Base-by-base conservation (phyloP, 2,329 filamentous ascomycete species). In the Drechslerella coelobrocha region DNA sequence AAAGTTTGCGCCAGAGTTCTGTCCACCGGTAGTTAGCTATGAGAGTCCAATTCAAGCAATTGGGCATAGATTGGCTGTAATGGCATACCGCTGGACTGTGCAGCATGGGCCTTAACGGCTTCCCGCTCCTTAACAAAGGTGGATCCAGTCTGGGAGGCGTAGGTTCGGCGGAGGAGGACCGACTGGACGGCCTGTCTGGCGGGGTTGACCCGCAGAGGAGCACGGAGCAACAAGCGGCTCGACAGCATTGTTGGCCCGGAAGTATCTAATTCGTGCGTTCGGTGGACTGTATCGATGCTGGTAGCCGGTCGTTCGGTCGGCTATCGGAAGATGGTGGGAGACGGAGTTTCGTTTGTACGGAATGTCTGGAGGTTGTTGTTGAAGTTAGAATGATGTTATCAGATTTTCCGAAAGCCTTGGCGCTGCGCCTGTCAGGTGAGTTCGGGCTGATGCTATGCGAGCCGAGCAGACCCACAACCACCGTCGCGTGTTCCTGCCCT, bases 1-100 rank as follows among this genome's bases (percentile, higher is more conserved):
- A 94, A 77, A 97, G 88, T 85, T 95, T 97, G 81, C 86, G 88
- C 94, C 94, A 99, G 78, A 96, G 87, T 78, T 91, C 93, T 96
- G 29, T 10, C 60, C 74, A 71, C 65, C 68, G 73, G 75, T 75
- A 51, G 55, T 75, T 78, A 59, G 78, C n/a, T 75, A 73, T 43
- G 47, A 31, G 24, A 41, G 27, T 41, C 47, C 27, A 10, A 24
- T 26, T 56, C 6, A 45, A 47, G 12, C 24, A 54, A 50, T 27
- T 8, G n/a, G 24, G 17, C 8, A 6, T 9, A 61, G 6, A 31
- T 27, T 23, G 12, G 24, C 21, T 12, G 31, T 27, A 85, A n/a
- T 14, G 12, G 12, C 89, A 80, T 79, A 97, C 92, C 89, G 81
- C 89, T 89, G 75, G 91, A 94, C 78, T 85, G 85, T 75, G 84